phyloP scores from a whole-genome alignment of 148 eudicot genomes.

The Rheum nobile region DNA sequence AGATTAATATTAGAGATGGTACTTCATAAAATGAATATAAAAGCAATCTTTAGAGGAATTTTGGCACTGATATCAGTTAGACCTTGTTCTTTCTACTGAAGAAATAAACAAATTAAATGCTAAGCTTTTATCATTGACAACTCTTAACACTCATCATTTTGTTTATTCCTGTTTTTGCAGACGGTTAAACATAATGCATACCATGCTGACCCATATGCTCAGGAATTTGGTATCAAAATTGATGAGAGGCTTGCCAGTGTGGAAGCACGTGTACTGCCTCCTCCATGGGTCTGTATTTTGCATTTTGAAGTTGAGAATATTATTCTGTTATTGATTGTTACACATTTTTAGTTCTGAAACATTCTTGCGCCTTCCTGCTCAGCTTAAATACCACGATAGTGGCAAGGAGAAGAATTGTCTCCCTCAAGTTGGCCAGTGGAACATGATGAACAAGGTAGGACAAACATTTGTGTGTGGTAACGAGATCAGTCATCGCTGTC shows the following conservation, averaged over 20 bases:
- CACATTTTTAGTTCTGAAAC: not conserved
- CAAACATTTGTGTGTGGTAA: too few species aligned
- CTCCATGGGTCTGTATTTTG: constrained; percentile 62
- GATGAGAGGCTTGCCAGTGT: constrained; percentile 59
- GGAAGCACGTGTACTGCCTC: constrained; percentile 78
- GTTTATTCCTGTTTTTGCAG: constrained; percentile 18
- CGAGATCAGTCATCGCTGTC: too few species aligned
- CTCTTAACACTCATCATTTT: too few species aligned
- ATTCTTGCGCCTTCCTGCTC: constrained; percentile 20
- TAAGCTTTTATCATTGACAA: too few species aligned
- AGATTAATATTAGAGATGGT: not conserved
- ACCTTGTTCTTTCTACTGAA: too few species aligned
- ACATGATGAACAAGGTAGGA: constrained; percentile 78
- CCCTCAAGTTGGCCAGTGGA: constrained; percentile 89
- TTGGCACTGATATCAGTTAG: not conserved
- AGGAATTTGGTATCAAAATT: constrained; percentile 73
- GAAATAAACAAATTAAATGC: too few species aligned
- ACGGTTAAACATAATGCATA: constrained; percentile 70
- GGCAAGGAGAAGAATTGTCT: constrained; percentile 67
- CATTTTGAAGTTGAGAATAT: not conserved
- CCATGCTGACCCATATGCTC: constrained; percentile 54
- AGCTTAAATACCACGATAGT: constrained; percentile 64
- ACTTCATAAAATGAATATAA: not conserved
- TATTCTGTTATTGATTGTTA: not conserved
- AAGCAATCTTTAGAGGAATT: not conserved